phyloP scores from a whole-genome alignment of 2,329 filamentous ascomycete species.

The Fusarium stilboides region DNA sequence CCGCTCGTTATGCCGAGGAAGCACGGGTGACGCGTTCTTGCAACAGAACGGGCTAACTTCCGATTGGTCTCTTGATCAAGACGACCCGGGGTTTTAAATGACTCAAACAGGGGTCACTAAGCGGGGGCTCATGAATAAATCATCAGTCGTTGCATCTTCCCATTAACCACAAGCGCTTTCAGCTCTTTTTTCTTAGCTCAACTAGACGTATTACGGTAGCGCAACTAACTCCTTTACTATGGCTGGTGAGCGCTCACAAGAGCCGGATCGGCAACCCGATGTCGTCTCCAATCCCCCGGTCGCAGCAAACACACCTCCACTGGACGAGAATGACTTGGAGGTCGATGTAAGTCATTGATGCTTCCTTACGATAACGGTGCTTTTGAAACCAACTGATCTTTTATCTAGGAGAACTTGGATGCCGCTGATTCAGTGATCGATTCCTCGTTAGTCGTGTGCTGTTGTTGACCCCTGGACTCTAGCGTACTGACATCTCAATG shows the following conservation, averaged over 20 bases:
- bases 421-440: constrained; percentile 4
- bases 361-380: rapidly evolving
- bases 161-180: too few species aligned
- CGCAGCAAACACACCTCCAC: neutral
- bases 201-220: neutral
- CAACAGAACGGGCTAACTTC: too few species aligned
- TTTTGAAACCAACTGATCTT: neutral
- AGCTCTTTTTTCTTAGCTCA: neutral
- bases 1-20: too few species aligned
- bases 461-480: rapidly evolving
- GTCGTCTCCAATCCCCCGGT: too few species aligned
- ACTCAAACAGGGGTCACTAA: too few species aligned
- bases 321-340: neutral
- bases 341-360: constrained; percentile 5
- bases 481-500: neutral
- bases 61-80: too few species aligned
- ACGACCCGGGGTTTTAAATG: too few species aligned
- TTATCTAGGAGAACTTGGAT: neutral
- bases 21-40: too few species aligned
- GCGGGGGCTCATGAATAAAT: too few species aligned
- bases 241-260: neutral
- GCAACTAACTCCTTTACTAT: neutral
- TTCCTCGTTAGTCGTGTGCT: neutral
- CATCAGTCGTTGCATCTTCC: too few species aligned
- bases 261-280: neutral